Conservation (phyloP, 768 basidiomycete species). For the Mycena venus region DNA sequence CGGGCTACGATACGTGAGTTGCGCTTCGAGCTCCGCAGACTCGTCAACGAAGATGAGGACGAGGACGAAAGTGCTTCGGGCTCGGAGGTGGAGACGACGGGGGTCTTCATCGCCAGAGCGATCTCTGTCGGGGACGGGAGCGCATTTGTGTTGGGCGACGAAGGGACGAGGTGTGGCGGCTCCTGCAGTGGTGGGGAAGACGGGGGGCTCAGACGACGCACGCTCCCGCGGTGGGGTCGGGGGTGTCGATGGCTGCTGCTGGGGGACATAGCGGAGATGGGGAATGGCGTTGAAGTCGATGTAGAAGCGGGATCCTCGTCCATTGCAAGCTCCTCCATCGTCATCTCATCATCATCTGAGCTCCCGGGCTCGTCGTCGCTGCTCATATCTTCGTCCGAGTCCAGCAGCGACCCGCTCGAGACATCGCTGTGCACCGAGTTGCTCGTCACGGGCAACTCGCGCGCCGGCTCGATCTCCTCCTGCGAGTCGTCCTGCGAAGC, state of each 20-base stretch:
- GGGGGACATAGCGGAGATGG: conserved; percentile 39
- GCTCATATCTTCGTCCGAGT: conserved; percentile 87
- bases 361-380: conserved; percentile 76
- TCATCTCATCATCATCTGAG: conserved; percentile 75
- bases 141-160: conserved; percentile 45
- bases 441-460: conserved; percentile 76
- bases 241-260: conserved; percentile 48
- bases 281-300: conserved; percentile 39
- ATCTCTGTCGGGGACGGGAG: conserved; percentile 47
- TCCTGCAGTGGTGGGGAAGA: conserved; percentile 39
- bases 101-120: conserved; percentile 31
- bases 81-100: conserved; percentile 31
- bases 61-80: conserved; percentile 34
- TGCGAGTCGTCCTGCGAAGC: conserved; percentile 40
- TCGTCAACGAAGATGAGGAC: conserved; percentile 37
- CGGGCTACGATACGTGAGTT: conserved; percentile 59
- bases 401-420: conserved; percentile 54
- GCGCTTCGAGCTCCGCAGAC: conserved; percentile 63
- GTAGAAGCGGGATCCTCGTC: conserved; percentile 65
- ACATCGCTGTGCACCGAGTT: conserved; percentile 47
- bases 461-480: conserved; percentile 72
- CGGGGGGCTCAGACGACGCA: conserved; percentile 45
- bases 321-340: conserved; percentile 87
- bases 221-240: conserved; percentile 40
- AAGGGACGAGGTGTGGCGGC: conserved; percentile 37